Evolutionary conservation across 371 early-diverging fungal species (phyloP).

Genomic region (Apophysomyces sp.): DNA sequence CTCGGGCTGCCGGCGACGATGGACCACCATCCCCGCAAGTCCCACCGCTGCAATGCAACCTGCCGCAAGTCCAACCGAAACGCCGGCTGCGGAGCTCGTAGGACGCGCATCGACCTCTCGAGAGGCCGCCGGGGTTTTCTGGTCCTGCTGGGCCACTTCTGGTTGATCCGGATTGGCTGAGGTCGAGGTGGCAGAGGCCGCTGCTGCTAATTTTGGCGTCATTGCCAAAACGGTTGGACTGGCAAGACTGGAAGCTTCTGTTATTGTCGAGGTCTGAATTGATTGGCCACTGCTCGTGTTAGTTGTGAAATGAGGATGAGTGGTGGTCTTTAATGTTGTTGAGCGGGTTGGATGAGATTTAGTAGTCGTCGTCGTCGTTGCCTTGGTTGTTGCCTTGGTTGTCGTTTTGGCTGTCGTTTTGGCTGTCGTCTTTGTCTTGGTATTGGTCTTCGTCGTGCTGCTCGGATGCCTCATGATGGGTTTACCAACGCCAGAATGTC

Average conservation of each 20-base stretch:
- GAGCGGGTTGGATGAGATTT: background rate
- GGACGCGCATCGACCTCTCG: background rate
- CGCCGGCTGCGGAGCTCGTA: background rate
- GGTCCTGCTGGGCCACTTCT: background rate
- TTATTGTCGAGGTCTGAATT: too few species aligned
- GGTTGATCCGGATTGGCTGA: too few species aligned
- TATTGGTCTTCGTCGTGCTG: constrained; percentile 17
- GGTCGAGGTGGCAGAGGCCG: background rate
- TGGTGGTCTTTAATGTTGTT: background rate
- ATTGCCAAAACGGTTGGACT: background rate
- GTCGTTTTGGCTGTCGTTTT: constrained; percentile 10
- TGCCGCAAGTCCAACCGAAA: background rate
- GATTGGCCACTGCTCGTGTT: background rate
- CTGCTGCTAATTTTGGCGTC: background rate
- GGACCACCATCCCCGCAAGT: background rate
- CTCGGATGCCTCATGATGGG: too few species aligned
- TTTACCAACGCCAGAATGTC: too few species aligned
- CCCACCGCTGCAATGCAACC: background rate
- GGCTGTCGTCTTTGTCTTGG: constrained; percentile 18
- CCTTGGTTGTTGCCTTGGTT: background rate
- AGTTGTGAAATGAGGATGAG: too few species aligned
- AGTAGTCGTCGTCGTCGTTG: background rate
- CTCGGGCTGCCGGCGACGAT: background rate
- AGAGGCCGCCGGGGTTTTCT: background rate
- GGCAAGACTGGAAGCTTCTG: too few species aligned